Percentiles rank a stretch among this genome's conserved stretches.
These are phyloP conservation scores for Raphanus sativus DNA, from an alignment of 345 rosid species.

Conservation along the genomic window DNA sequence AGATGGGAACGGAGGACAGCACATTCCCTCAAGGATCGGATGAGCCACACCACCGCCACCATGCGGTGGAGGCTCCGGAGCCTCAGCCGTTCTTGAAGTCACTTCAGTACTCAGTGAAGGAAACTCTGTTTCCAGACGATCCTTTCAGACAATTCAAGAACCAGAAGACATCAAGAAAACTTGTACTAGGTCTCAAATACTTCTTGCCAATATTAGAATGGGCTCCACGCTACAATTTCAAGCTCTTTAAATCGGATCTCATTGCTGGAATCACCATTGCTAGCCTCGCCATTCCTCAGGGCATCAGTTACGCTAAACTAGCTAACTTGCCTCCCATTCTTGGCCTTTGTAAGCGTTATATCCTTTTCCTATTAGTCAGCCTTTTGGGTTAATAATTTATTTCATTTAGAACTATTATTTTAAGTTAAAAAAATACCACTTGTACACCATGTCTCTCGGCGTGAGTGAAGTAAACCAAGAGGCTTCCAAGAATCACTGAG, in stretches of 20 bases:
- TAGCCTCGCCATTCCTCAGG: conserved; percentile 96
- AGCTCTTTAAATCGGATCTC: conserved; percentile 76
- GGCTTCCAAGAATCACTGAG: conserved; percentile 77
- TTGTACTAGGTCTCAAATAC: conserved; percentile 63
- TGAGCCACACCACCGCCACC: conserved; percentile 45
- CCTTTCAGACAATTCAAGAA: conserved; percentile 82
- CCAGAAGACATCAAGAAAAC: conserved; percentile 51
- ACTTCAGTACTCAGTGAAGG: conserved; percentile 58
- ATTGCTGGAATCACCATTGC: conserved; percentile 90
- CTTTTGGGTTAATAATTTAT: too few species aligned
- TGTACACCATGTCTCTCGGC: conserved; percentile 95
- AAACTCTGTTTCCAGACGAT: conserved; percentile 91
- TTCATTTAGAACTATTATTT: background rate
- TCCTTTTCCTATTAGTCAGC: background rate
- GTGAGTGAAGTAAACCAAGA: conserved; percentile 75
- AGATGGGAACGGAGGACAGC: conserved; percentile 44
- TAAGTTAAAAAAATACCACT: conserved; percentile 53
- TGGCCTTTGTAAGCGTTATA: conserved; percentile 71
- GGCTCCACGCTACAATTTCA: conserved; percentile 83
- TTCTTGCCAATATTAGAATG: conserved; percentile 80
- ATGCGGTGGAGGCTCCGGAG: conserved; percentile 64
- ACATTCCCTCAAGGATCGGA: conserved; percentile 33
- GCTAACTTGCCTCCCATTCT: conserved; percentile 91
- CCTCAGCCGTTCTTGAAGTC: conserved; percentile 70
- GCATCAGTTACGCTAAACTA: conserved; percentile 87